phyloP scores from a whole-genome alignment of 1,139 yeast species.

The Tardiomyces depauwii region DNA sequence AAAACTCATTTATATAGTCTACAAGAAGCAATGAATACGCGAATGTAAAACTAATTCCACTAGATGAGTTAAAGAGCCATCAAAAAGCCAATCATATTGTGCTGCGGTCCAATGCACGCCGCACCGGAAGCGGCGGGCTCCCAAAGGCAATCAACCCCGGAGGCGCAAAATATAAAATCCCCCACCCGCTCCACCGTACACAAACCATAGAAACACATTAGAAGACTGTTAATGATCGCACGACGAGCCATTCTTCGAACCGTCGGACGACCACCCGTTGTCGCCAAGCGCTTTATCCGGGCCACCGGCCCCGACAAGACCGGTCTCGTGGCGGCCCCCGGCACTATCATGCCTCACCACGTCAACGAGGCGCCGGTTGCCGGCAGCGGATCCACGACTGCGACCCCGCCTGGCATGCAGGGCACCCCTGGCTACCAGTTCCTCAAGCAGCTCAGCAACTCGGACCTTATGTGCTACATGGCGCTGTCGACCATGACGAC shows the following conservation, averaged over 20 bases:
- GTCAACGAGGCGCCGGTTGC: background rate
- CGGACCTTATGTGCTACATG: conserved; percentile 16
- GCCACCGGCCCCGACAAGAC: background rate
- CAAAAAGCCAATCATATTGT: too few species aligned
- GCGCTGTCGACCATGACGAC: conserved; percentile 25
- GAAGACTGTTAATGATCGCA: background rate
- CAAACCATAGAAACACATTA: too few species aligned
- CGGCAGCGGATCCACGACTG: background rate
- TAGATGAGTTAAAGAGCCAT: too few species aligned
- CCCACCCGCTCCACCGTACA: too few species aligned
- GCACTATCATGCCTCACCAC: background rate
- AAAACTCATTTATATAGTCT: too few species aligned
- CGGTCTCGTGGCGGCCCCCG: background rate
- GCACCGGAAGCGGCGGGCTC: background rate
- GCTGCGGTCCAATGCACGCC: background rate
- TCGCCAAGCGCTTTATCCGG: background rate
- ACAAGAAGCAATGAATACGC: too few species aligned
- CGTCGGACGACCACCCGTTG: background rate
- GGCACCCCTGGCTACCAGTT: conserved; percentile 3
- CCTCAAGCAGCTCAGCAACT: conserved; percentile 9
- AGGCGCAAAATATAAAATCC: background rate
- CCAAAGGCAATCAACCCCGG: background rate
- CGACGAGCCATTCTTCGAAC: background rate
- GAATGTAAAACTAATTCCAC: too few species aligned
- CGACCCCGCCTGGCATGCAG: background rate